Evolutionary conservation across 352 stramenopile species (phyloP).

Genomic region (Chrysophaeum taylorii): DNA sequence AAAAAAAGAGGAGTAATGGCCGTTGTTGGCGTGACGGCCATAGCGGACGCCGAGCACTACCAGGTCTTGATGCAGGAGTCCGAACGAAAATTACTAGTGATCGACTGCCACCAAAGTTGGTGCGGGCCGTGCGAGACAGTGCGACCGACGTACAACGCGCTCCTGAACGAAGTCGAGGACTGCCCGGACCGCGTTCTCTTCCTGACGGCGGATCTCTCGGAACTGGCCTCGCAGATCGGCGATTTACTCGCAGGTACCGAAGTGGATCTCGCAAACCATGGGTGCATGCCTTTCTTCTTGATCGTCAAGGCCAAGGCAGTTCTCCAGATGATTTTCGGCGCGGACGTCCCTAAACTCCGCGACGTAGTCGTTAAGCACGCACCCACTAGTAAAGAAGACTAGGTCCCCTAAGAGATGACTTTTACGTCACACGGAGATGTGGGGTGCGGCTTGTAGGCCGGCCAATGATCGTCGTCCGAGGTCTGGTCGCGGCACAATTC

Average conservation of each 20-base stretch:
- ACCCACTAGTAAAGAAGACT: no score
- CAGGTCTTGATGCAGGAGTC: no score
- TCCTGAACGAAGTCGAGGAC: not conserved
- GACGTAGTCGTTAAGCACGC: not conserved
- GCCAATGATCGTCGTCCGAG: no score
- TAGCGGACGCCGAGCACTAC: no score
- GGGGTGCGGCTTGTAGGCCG: no score
- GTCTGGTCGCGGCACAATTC: no score
- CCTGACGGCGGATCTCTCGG: not conserved
- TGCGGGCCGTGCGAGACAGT: slow-evolving; percentile 13
- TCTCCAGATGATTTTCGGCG: not conserved
- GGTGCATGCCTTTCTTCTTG: slow-evolving; percentile 16
- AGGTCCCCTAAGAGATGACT: no score
- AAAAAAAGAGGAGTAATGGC: no score
- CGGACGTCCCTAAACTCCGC: slow-evolving; percentile 1
- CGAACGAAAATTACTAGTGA: not conserved
- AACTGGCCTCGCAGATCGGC: not conserved
- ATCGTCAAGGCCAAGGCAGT: not conserved
- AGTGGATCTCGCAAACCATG: slow-evolving; percentile 3
- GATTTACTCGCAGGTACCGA: not conserved
- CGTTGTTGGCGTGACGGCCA: no score
- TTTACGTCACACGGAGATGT: no score
- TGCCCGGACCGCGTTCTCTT: not conserved
- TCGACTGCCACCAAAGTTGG: slow-evolving; percentile 10
- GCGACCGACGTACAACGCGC: slow-evolving; percentile 1